These are phyloP conservation scores for Suillus occidentalis DNA, from an alignment of 768 basidiomycete species.

Conservation along the genomic window DNA sequence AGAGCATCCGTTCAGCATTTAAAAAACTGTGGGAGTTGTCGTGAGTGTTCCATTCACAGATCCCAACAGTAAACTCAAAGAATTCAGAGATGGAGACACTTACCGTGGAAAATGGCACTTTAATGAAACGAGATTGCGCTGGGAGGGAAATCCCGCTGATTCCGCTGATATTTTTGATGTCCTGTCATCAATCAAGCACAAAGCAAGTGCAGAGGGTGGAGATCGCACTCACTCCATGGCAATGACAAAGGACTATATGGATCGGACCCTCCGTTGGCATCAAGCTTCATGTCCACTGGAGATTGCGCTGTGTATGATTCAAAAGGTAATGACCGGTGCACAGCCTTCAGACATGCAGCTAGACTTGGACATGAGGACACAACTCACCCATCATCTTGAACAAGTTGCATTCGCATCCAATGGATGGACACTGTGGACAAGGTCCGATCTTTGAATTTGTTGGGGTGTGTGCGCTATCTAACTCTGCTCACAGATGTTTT, in stretches of 20 bases:
- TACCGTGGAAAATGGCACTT: not conserved
- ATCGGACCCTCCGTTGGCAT: not conserved
- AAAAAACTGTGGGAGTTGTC: conserved; percentile 8
- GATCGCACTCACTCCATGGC: conserved; percentile 28
- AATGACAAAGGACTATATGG: conserved; percentile 13
- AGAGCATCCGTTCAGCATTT: conserved; percentile 9
- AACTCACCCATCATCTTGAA: not conserved
- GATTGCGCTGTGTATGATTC: not conserved
- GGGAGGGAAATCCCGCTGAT: conserved; percentile 30
- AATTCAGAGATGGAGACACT: not conserved
- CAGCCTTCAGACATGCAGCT: not conserved
- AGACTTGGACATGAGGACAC: not conserved
- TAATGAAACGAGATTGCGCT: not conserved
- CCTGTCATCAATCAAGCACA: conserved; percentile 26
- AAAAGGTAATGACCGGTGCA: not conserved
- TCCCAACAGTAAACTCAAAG: too few relatives aligned
- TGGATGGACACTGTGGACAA: not conserved
- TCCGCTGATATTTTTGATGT: conserved; percentile 23
- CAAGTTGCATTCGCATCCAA: not conserved
- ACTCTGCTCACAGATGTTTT: conserved; percentile 25
- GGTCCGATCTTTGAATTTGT: not conserved
- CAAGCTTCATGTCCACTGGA: not conserved
- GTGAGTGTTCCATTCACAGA: not conserved
- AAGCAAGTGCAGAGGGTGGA: conserved; percentile 19
- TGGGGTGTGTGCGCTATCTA: too few relatives aligned